Percentiles rank a stretch among this genome's conserved stretches.
Conservation (phyloP, 1,139 yeast species). For the Pichia cactophila region DNA sequence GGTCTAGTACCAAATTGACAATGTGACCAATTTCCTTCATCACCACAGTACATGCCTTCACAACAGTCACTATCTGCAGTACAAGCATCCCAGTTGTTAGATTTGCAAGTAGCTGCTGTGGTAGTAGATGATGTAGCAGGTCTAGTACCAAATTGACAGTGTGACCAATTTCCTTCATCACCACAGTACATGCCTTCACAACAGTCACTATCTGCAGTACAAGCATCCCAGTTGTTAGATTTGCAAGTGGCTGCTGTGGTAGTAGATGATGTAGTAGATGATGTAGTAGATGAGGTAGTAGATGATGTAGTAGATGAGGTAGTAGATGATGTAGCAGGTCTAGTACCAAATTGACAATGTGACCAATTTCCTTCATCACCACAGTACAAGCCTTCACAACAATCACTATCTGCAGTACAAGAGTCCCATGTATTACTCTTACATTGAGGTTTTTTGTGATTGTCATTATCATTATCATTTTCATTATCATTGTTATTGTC, state of each 20-base stretch:
- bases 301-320: background rate
- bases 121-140: background rate
- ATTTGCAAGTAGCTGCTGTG: background rate
- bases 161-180: background rate
- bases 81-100: background rate
- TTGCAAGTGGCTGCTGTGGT: background rate
- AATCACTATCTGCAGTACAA: background rate
- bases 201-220: background rate
- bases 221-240: background rate
- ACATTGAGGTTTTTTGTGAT: background rate
- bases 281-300: background rate
- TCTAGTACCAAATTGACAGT: background rate
- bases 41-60: background rate
- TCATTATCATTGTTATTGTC: background rate
- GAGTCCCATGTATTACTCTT: background rate
- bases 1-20: background rate
- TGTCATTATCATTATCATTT: background rate
- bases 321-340: background rate
- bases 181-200: background rate
- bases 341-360: background rate
- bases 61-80: background rate
- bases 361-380: background rate
- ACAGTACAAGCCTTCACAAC: background rate
- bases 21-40: background rate
- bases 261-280: background rate